Conservation (phyloP, 2,329 filamentous ascomycete species). For the Colletotrichum abscissum region DNA sequence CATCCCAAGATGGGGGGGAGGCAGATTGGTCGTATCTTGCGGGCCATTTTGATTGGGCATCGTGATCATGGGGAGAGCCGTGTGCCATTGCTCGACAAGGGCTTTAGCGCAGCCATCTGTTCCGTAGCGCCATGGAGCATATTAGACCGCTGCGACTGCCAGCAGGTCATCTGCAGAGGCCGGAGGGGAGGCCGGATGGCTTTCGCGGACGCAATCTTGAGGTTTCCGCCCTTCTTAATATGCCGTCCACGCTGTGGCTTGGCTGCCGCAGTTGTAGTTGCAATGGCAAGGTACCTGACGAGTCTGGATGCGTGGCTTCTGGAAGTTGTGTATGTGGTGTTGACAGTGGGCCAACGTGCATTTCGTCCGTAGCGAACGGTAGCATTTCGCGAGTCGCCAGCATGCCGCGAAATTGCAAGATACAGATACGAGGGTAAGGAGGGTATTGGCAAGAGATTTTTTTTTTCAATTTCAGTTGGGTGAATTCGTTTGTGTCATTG, state of each 20-base stretch:
- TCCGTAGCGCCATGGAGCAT: conserved; percentile 13
- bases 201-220: conserved; percentile 26
- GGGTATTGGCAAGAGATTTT: background rate
- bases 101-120: conserved; percentile 12
- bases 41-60: conserved; percentile 22
- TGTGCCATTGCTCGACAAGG: conserved; percentile 31
- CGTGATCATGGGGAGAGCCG: background rate
- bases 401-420: conserved; percentile 12
- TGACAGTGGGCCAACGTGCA: conserved; percentile 29
- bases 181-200: conserved; percentile 8
- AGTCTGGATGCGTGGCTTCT: conserved; percentile 8
- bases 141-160: conserved; percentile 12
- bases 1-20: conserved; percentile 4
- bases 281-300: background rate
- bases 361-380: conserved; percentile 32
- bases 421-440: background rate
- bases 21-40: background rate
- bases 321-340: conserved; percentile 18
- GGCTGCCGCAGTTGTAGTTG: background rate
- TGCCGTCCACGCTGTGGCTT: background rate
- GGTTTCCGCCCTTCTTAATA: background rate
- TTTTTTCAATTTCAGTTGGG: background rate
- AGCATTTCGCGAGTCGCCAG: conserved; percentile 10
- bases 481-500: background rate
- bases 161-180: conserved; percentile 19